Evolutionary conservation across 495 filamentous ascomycete species (phyloP).

Genomic region (Tuber magnatum): DNA sequence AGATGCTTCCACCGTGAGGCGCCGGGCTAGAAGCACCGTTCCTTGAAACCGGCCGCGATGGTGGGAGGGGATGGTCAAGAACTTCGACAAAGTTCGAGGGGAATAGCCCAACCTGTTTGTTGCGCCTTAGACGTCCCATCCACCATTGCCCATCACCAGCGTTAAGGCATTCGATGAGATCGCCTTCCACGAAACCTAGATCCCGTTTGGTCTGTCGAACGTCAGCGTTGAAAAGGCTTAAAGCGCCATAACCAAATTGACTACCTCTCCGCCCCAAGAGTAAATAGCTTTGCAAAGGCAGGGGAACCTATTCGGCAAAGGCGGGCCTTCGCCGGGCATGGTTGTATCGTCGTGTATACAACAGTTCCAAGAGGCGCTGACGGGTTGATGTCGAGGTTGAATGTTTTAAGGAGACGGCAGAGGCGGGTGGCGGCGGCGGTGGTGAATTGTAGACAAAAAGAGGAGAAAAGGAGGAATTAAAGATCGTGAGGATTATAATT

Average conservation of each 20-base stretch:
- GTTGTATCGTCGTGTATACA: conserved; percentile 9
- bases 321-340: conserved; percentile 57
- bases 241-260: conserved; percentile 18
- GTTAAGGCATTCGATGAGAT: conserved; percentile 95
- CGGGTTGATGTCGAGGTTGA: conserved; percentile 5
- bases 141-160: conserved; percentile 97
- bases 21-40: conserved; percentile 72
- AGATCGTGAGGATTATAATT: conserved; percentile 20
- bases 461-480: conserved; percentile 1
- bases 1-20: conserved; percentile 49
- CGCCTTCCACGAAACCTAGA: conserved; percentile 92
- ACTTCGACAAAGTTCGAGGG: conserved; percentile 96
- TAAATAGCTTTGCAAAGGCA: conserved; percentile 95
- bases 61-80: conserved; percentile 73
- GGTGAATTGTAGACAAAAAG: conserved; percentile 11
- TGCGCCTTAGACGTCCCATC: conserved; percentile 82
- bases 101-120: conserved; percentile 83
- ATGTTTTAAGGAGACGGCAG: conserved; percentile 15
- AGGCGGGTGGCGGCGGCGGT: background rate
- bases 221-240: conserved; percentile 13
- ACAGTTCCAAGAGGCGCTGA: conserved; percentile 11
- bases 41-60: conserved; percentile 45
- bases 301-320: conserved; percentile 77
- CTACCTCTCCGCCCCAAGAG: conserved; percentile 90
- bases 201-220: conserved; percentile 67